Evolutionary conservation across 192 early-diverging fungal genomes (phyloP).

Genomic region (Rhizophagus sp.): DNA sequence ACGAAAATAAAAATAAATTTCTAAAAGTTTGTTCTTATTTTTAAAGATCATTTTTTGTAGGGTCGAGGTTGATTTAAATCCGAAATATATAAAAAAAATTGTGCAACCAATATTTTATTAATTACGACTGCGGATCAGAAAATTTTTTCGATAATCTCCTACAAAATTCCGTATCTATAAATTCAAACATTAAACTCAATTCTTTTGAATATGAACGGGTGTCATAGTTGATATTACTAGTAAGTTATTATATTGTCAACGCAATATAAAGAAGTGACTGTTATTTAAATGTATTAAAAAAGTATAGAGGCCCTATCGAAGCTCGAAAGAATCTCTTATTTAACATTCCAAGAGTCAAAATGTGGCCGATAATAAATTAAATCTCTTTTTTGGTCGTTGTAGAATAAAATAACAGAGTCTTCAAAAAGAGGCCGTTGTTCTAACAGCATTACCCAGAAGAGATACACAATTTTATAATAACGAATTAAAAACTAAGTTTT

Average conservation of each 20-base stretch:
- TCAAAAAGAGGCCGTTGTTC: background rate
- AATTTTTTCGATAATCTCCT: background rate
- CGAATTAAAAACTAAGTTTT: background rate
- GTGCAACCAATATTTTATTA: background rate
- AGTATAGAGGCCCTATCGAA: constrained; percentile 6
- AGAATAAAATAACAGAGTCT: constrained; percentile 2
- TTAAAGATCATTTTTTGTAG: too few species aligned
- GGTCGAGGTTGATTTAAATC: too few species aligned
- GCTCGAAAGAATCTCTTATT: background rate
- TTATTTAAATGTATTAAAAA: too few species aligned
- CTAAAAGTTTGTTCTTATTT: too few species aligned
- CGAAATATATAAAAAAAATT: too few species aligned
- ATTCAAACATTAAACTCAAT: background rate
- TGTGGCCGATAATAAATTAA: background rate
- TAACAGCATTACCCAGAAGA: constrained; percentile 4
- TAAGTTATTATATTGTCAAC: background rate
- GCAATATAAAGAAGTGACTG: too few species aligned
- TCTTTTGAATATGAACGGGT: background rate
- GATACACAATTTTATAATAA: background rate
- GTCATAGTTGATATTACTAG: background rate
- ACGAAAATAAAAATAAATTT: too few species aligned
- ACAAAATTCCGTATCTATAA: background rate
- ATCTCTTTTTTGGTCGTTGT: background rate
- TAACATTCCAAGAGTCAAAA: background rate
- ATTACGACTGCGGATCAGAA: background rate